Evolutionary conservation across 2,329 filamentous ascomycete genomes (phyloP), one percentile per base, ranked within the genome.

Genomic region (Fusarium bactridioides): DNA sequence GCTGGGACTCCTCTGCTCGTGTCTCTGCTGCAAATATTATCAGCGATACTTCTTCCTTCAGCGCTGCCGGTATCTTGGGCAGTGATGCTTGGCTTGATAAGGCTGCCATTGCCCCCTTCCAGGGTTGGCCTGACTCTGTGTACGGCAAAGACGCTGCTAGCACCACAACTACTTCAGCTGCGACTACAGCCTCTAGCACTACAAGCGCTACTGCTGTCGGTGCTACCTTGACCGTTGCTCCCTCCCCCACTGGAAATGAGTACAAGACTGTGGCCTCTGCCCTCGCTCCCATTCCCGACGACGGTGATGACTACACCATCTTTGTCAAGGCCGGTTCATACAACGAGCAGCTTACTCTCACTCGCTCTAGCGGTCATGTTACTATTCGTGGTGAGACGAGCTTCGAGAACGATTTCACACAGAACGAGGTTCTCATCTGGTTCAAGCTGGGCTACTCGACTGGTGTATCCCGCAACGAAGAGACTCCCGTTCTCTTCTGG

Each of bases 41-140:
- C 54, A 82, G 81, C 3, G 75, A 83, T 53, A 85, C 79, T 66
- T 87, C 91, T 69, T 88, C 90, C 70, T 78, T 81, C 64, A 90
- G 81, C 3, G 83, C 79, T 5, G 84, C 84, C 6, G 75, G 71
- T 37, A 64, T 80, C 10, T 68, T 81, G 16, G 78, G 78, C 18
- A 76, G 80, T n/a, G 74, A 78, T 25, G 68, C 71, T 54, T 81
- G 79, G 79, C 71, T 81, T 15, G 79, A 81, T 45, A 71, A 75
- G 29, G 63, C 73, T 41, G 76, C 78, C 8, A 73, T 80, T 11
- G 77, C 75, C 5, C 74, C 78, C 4, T 79, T 80, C 37, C 33
- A 67, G 12, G 77, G 76, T 0, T 80, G 77, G 69, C 79, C 79
- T 1, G 67, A 75, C 13, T 80, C 79, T 5, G 61, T 77, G 9